A percentile compares a stretch with the other conserved stretches of the same genome.
Conservation (phyloP, 495 filamentous ascomycete genomes). For the Neurospora africana region DNA sequence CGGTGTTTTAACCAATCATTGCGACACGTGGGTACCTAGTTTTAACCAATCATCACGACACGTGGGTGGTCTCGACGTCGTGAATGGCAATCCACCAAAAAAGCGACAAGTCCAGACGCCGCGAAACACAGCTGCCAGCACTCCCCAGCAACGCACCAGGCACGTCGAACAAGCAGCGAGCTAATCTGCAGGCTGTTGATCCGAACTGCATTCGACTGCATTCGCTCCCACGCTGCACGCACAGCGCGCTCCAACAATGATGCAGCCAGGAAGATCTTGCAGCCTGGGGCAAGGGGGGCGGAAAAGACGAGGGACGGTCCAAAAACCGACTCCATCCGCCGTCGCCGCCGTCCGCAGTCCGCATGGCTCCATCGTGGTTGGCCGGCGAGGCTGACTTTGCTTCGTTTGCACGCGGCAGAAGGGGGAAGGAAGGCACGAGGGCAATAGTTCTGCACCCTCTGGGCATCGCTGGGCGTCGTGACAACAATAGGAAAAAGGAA, state of each 20-base stretch:
- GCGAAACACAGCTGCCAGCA: not conserved
- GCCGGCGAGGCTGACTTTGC: not conserved
- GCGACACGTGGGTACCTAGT: constrained; percentile 13
- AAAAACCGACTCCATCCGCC: not conserved
- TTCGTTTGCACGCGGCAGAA: not conserved
- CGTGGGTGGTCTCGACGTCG: constrained; percentile 5
- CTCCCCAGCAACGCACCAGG: not conserved
- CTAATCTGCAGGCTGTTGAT: constrained; percentile 3
- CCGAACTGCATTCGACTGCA: not conserved
- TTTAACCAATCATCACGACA: constrained; percentile 10
- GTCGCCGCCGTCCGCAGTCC: not conserved
- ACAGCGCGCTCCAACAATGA: not conserved
- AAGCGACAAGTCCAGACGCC: not conserved
- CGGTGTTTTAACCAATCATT: constrained; percentile 6
- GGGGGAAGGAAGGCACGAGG: not conserved
- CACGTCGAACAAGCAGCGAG: not conserved
- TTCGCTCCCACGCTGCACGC: not conserved
- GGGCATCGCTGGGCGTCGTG: not conserved
- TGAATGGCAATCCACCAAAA: constrained; percentile 6
- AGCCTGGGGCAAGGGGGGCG: not conserved
- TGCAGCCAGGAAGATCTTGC: not conserved
- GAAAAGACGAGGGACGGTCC: not conserved
- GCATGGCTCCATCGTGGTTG: not conserved
- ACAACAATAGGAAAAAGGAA: not conserved
- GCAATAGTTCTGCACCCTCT: not conserved